Conservation (phyloP, 164 flowering plant genomes). For the Aristolochia californica region DNA sequence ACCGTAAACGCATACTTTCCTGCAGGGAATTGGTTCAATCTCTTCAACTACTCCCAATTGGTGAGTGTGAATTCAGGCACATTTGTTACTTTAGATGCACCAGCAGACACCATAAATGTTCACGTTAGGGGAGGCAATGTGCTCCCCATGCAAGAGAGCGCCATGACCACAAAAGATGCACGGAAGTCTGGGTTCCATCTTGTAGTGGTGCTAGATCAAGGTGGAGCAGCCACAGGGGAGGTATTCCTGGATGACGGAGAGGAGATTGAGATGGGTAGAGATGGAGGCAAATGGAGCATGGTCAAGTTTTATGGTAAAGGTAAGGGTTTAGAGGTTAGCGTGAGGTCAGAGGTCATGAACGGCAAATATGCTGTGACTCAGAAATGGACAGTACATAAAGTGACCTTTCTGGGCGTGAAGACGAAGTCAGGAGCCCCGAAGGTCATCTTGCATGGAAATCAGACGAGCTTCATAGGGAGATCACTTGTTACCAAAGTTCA, state of each 20-base stretch:
- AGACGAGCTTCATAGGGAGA: background rate
- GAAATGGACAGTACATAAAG: slow-evolving; percentile 42
- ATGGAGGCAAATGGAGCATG: slow-evolving; percentile 41
- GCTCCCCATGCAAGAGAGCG: slow-evolving; percentile 63
- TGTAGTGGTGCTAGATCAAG: slow-evolving; percentile 30
- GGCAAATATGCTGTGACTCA: slow-evolving; percentile 38
- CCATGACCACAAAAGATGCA: slow-evolving; percentile 48
- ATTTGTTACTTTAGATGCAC: slow-evolving; percentile 40
- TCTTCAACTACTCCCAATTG: slow-evolving; percentile 37
- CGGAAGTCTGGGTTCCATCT: slow-evolving; percentile 47
- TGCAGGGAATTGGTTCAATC: slow-evolving; percentile 62
- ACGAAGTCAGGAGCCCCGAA: background rate
- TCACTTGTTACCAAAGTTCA: slow-evolving; percentile 3
- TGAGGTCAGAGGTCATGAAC: slow-evolving; percentile 43
- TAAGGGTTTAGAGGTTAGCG: slow-evolving; percentile 8
- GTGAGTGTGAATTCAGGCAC: slow-evolving; percentile 29
- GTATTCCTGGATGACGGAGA: slow-evolving; percentile 76
- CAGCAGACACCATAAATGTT: slow-evolving; percentile 48
- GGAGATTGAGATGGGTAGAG: slow-evolving; percentile 43
- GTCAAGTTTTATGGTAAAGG: slow-evolving; percentile 29
- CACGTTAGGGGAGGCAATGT: slow-evolving; percentile 62
- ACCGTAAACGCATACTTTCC: slow-evolving; percentile 70
- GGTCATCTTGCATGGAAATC: background rate
- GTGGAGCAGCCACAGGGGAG: slow-evolving; percentile 36
- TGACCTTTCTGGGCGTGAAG: slow-evolving; percentile 42